Base-by-base conservation (phyloP, 2,329 filamentous ascomycete species). In the Mariannaea elegans region DNA sequence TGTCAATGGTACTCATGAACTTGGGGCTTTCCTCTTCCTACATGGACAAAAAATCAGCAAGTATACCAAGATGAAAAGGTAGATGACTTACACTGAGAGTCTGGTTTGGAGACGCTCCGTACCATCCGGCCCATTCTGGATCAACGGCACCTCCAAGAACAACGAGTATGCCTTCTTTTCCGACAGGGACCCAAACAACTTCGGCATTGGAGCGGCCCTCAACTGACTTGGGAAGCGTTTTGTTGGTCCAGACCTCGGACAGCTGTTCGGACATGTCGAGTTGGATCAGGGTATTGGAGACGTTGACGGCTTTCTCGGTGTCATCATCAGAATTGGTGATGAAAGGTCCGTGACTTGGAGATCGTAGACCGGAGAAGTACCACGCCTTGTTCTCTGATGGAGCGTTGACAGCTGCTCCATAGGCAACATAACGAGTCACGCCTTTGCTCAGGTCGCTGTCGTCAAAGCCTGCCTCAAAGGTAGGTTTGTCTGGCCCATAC, bases 171-270 rank as follows among this genome's bases (percentile, higher is more conserved):
- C 93, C 93, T 67, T 93, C 80, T 14, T 84, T 78, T 3, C 92
- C 91, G 42, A 93, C 91, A 1, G 93, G 93, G 1, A 97, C 83
- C 89, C 90, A 93, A 1, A 90, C 87, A 1, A 90, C 77, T 58
- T 90, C 88, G 0, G 88, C 81, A 65, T 84, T 87, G 4, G 87
- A 86, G 14, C 90, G 83, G 1, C 83, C 83, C 4, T 77, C 73
- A 7, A 90, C 77, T 4, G 71, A 64, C 0, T 67, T 38, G 0
- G 84, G 82, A 3, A 92, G 71, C 0, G 85, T 84, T 1, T 49
- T 63, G 64, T 91, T 91, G 7, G 67, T 74, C 86, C 89, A 92
- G 4, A 66, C 78, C 57, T 84, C 82, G 0, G 70, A 36, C 4
- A 75, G 62, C 71, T 88, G 84, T 0, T 68, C 71, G 0, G 76